Conservation (phyloP, 1,139 yeast genomes). For the Sugiyamaella grinbergsii region DNA sequence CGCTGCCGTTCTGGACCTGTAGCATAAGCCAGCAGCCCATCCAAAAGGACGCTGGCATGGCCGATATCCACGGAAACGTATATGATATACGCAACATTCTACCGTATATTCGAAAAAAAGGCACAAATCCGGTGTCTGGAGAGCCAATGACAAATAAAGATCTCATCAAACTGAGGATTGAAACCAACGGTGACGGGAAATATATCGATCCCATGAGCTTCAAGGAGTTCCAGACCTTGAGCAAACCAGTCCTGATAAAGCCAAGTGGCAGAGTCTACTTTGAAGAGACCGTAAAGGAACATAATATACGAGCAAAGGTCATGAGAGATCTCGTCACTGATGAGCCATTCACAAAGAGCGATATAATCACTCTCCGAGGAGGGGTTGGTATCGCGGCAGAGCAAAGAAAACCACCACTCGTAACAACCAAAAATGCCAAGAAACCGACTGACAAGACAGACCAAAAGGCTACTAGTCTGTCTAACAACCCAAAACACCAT, state of each 20-base stretch:
- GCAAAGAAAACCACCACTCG: background rate
- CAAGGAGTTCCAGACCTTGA: conserved; percentile 38
- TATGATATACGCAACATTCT: conserved; percentile 42
- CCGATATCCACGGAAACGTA: conserved; percentile 40
- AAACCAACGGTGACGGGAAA: conserved; percentile 37
- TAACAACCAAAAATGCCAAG: too few species aligned
- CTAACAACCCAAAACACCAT: conserved; percentile 14
- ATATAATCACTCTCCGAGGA: conserved; percentile 38
- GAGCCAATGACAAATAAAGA: conserved; percentile 34
- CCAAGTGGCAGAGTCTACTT: conserved; percentile 43
- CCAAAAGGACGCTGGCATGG: conserved; percentile 36
- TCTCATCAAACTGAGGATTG: conserved; percentile 38
- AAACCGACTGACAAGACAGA: too few species aligned
- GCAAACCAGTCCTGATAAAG: conserved; percentile 40
- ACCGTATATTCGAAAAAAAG: conserved; percentile 40
- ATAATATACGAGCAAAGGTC: conserved; percentile 39
- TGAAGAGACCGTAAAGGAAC: conserved; percentile 39
- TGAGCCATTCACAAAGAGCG: conserved; percentile 37
- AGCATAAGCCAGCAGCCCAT: conserved; percentile 43
- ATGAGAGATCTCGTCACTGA: conserved; percentile 42
- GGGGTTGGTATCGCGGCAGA: conserved; percentile 26
- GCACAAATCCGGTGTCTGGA: conserved; percentile 42
- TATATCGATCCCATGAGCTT: conserved; percentile 43
- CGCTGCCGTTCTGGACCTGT: conserved; percentile 44
- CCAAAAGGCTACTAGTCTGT: too few species aligned